These are phyloP conservation scores for Juglanconis oblonga DNA, from an alignment of 2,329 filamentous ascomycete genomes.

Conservation along the genomic window DNA sequence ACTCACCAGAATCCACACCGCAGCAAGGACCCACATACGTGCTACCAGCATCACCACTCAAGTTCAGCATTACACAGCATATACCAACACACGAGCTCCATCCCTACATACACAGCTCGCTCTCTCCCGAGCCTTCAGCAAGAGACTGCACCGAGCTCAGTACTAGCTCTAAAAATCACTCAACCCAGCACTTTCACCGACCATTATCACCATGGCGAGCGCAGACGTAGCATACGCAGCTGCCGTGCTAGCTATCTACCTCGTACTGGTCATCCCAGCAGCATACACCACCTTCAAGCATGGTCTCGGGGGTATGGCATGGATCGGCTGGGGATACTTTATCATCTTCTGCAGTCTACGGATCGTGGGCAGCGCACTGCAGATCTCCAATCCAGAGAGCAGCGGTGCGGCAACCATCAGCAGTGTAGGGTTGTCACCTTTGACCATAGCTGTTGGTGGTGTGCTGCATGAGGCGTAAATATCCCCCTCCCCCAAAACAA, in stretches of 20 bases:
- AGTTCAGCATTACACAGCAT: too few species aligned
- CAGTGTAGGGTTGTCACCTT: slow-evolving; percentile 36
- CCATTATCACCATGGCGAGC: not conserved
- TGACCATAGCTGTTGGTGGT: slow-evolving; percentile 29
- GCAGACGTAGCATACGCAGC: slow-evolving; percentile 19
- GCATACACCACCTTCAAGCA: slow-evolving; percentile 33
- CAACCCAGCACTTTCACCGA: not conserved
- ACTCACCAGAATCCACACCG: too few species aligned
- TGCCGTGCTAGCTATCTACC: slow-evolving; percentile 34
- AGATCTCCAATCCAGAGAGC: slow-evolving; percentile 24
- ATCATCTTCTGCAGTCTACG: slow-evolving; percentile 34
- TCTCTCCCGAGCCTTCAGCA: not conserved
- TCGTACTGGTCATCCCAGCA: slow-evolving; percentile 27
- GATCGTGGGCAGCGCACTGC: slow-evolving; percentile 31
- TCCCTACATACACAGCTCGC: too few species aligned
- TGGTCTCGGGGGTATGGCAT: slow-evolving; percentile 24
- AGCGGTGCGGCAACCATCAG: slow-evolving; percentile 31
- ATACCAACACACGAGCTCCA: too few species aligned
- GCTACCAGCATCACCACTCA: too few species aligned
- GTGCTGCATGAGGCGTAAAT: slow-evolving; percentile 35
- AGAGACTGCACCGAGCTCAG: not conserved
- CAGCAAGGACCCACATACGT: too few species aligned
- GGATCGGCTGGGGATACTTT: slow-evolving; percentile 38
- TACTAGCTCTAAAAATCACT: not conserved
- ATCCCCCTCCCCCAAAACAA: not conserved